A percentile compares a stretch with the other conserved stretches of the same genome.
Conservation (phyloP, 2,329 filamentous ascomycete genomes). For the Trichoderma sp. region DNA sequence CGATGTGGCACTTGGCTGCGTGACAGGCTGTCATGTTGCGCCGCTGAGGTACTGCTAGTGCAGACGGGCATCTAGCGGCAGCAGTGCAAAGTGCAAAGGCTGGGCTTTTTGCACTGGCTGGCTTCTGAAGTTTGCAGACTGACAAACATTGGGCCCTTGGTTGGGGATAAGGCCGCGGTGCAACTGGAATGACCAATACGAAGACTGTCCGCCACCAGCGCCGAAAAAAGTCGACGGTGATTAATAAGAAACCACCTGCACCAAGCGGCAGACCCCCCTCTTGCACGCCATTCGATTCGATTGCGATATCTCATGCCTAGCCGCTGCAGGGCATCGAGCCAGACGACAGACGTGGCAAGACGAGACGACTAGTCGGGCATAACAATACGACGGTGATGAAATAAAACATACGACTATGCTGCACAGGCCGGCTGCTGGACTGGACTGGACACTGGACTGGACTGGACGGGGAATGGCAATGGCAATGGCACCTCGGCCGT, state of each 20-base stretch:
- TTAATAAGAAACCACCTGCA: neutral
- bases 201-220: neutral
- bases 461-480: neutral
- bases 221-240: neutral
- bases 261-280: neutral
- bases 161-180: conserved; percentile 7
- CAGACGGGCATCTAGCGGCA: neutral
- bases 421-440: neutral
- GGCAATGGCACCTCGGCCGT: neutral
- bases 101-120: neutral
- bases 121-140: neutral
- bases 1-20: conserved; percentile 10
- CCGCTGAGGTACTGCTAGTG: conserved; percentile 3
- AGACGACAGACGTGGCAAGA: conserved; percentile 9
- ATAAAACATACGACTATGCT: conserved; percentile 8
- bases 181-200: conserved; percentile 12
- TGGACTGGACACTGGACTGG: neutral
- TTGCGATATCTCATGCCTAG: neutral
- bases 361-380: neutral
- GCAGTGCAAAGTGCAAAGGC: neutral
- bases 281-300: neutral
- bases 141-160: conserved; percentile 5
- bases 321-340: conserved; percentile 1
- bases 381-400: conserved; percentile 1
- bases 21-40: conserved; percentile 16